These are phyloP conservation scores for Warburgia ugandensis DNA, from an alignment of 164 flowering plant genomes.

Conservation along the genomic window DNA sequence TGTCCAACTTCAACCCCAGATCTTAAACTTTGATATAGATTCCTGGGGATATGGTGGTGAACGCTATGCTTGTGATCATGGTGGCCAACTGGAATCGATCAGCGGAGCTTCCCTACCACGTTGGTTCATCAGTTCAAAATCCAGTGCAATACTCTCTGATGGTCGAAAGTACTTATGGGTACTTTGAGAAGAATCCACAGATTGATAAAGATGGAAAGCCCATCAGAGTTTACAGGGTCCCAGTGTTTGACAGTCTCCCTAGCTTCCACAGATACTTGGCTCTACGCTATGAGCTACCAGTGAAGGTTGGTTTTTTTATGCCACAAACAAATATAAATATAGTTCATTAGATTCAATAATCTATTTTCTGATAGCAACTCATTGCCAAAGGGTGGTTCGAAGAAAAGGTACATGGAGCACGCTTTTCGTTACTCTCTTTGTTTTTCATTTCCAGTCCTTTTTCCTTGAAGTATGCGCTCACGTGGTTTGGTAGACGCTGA, in stretches of 20 bases:
- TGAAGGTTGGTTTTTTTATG: constrained; percentile 35
- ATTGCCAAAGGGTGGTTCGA: too few species aligned
- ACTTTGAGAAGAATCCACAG: constrained; percentile 45
- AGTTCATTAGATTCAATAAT: too few species aligned
- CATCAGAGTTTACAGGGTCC: constrained; percentile 27
- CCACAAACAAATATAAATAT: too few species aligned
- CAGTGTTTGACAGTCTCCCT: constrained; percentile 17
- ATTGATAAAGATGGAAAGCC: constrained; percentile 39
- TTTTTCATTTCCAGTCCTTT: too few species aligned
- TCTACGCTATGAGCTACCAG: constrained; percentile 30
- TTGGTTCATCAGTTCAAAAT: constrained; percentile 51
- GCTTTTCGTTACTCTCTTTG: too few species aligned
- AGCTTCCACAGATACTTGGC: constrained; percentile 48
- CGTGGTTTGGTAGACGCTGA: too few species aligned
- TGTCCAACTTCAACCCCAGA: neutral
- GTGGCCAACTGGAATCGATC: constrained; percentile 32
- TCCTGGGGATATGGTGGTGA: constrained; percentile 87
- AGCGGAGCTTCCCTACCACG: constrained; percentile 34
- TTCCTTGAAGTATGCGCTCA: too few species aligned
- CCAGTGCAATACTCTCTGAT: constrained; percentile 18
- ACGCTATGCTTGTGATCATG: constrained; percentile 54
- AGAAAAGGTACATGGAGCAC: too few species aligned
- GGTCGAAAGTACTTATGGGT: constrained; percentile 15
- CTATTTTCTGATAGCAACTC: too few species aligned
- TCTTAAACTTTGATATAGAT: constrained; percentile 30